Base-by-base conservation (phyloP, 164 flowering plant genomes). In the Paratinospora sagittata region DNA sequence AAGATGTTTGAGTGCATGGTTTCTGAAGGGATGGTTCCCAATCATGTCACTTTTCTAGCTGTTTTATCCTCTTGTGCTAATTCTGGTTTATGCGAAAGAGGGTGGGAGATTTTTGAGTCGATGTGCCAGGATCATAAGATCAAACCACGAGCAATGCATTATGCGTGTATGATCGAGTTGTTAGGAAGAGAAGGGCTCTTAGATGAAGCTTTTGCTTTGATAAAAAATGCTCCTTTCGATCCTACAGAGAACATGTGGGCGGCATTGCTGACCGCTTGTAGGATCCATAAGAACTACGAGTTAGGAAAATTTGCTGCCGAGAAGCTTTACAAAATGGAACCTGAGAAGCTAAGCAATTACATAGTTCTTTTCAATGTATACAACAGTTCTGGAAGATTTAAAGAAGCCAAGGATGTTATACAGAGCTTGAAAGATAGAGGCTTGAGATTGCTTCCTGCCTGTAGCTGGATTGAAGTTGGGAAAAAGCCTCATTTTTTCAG, bases 181-280 rank as follows among this genome's bases (percentile, higher is more conserved):
- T 78, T 91, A 30, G 97, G 93, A 34, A 79, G 83, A 65, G 89
- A 86, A 75, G 93, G 92, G 45, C 85, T 55, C 65, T 74, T 89
- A 64, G 90, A 88, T 77, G 90, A 88, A 80, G 97, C 98, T 52
- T 74, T 85, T 72, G 86, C 82, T 23, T 75, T 91, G 79, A 89
- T 90, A 74, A 81, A 77, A 75, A 84, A 81, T 57, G 88, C 88
- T 61, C 95, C 97, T 1, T 85, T 87, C 70, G 74, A 74, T 68
- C 89, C 95, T 16, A 89, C 89, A 0, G 75, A 77, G 52, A 91
- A 89, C 64, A 91, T 91, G 95, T 93, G 98, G 97, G 93, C 92
- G 63, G 93, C 98, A 36, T 79, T 89, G 76, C 80, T 93, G 62
- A 89, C 88, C 58, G 95, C 97, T 63, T 88, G 90, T 75, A 79